Percentiles rank a stretch among this genome's conserved stretches.
Evolutionary conservation across 768 basidiomycete genomes (phyloP).

Genomic region (Boletus huronensis): DNA sequence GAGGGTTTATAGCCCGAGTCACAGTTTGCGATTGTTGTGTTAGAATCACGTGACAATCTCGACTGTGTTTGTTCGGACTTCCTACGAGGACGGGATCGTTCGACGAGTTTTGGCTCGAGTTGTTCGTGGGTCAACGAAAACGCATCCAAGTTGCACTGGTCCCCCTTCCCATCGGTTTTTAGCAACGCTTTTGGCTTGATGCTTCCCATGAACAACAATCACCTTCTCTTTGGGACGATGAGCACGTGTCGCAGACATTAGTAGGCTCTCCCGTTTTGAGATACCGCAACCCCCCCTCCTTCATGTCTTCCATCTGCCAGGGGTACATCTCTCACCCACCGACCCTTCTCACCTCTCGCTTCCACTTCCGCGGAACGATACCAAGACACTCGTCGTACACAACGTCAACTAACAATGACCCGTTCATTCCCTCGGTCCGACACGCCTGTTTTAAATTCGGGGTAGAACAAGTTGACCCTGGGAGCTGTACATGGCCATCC

Average conservation of each 20-base stretch:
- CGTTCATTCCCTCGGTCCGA: neutral
- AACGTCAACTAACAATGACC: neutral
- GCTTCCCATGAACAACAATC: too few species aligned
- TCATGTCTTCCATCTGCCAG: too few species aligned
- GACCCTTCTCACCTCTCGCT: neutral
- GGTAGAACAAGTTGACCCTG: neutral
- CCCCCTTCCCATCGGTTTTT: too few species aligned
- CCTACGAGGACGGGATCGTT: too few species aligned
- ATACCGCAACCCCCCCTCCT: neutral
- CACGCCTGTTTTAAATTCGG: neutral
- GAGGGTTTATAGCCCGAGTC: conserved; percentile 10
- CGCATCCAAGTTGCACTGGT: too few species aligned
- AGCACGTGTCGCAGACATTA: too few species aligned
- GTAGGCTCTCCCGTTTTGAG: neutral
- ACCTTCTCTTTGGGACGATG: too few species aligned
- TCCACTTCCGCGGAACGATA: neutral
- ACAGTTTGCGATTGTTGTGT: conserved; percentile 20
- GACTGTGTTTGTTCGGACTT: too few species aligned
- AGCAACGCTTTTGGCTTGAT: too few species aligned
- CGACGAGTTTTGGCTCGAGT: too few species aligned
- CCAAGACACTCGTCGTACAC: neutral
- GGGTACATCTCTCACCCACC: neutral
- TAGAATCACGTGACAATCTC: neutral
- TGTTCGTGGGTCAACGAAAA: too few species aligned
- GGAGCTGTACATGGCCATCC: neutral